Conservation (phyloP, 2,329 filamentous ascomycete genomes). For the Penicillium frequentans region DNA sequence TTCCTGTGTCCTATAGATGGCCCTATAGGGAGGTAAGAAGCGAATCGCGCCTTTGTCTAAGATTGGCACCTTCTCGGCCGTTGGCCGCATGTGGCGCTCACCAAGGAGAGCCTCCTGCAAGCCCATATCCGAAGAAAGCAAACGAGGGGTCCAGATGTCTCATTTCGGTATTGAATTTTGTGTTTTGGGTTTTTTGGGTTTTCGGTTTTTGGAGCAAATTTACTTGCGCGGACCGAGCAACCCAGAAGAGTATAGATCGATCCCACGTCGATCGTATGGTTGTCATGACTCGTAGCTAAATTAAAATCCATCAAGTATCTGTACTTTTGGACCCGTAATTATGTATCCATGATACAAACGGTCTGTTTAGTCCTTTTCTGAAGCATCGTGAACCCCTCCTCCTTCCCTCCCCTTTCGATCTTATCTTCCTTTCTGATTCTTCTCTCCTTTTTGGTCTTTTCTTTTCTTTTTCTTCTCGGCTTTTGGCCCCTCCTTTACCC, state of each 20-base stretch:
- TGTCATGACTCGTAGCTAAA: slow-evolving; percentile 15
- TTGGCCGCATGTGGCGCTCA: slow-evolving; percentile 4
- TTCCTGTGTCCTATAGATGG: neutral
- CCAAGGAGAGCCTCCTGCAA: slow-evolving; percentile 10
- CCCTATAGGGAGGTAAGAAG: neutral
- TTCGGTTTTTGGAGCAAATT: slow-evolving; percentile 2
- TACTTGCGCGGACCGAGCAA: slow-evolving; percentile 7
- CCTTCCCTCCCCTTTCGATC: neutral
- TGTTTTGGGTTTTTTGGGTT: neutral
- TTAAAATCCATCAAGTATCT: slow-evolving; percentile 5
- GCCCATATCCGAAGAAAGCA: slow-evolving; percentile 1
- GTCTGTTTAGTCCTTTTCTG: slow-evolving; percentile 17
- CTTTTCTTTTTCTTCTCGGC: neutral
- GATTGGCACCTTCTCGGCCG: neutral
- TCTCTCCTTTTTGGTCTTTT: slow-evolving; percentile 1
- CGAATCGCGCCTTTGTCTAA: neutral
- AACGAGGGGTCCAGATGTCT: slow-evolving; percentile 5
- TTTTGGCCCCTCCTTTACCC: neutral
- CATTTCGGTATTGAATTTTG: neutral
- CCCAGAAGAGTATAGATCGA: slow-evolving; percentile 24
- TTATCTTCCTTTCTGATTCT: slow-evolving; percentile 3
- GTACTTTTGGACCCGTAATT: slow-evolving; percentile 14
- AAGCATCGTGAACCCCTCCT: slow-evolving; percentile 13
- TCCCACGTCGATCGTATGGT: slow-evolving; percentile 24
- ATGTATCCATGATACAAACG: slow-evolving; percentile 21